A percentile compares a stretch with the other conserved stretches of the same genome.
Evolutionary conservation across 306 rosid species (phyloP).

Genomic region (Quillaja saponaria): DNA sequence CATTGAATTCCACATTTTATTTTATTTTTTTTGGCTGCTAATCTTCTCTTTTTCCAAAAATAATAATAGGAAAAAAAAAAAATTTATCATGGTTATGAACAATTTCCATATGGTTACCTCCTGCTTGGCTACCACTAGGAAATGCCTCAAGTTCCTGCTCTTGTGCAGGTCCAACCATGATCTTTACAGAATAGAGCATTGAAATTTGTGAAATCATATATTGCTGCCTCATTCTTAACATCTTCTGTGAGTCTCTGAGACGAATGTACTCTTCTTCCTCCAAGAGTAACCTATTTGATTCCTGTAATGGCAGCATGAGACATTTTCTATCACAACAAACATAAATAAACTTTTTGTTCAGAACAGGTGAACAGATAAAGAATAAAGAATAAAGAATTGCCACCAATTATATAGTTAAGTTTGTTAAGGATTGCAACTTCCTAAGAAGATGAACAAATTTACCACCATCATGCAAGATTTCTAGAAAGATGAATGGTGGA

Average conservation of each 20-base stretch:
- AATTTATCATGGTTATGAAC: too few relatives aligned
- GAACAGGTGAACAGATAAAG: background rate
- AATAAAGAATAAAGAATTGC: background rate
- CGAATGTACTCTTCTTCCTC: constrained; percentile 70
- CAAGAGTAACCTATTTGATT: constrained; percentile 50
- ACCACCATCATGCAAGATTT: background rate
- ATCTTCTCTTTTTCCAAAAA: too few relatives aligned
- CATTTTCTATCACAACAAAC: constrained; percentile 27
- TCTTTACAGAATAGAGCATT: constrained; percentile 80
- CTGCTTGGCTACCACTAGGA: constrained; percentile 68
- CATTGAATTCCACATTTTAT: too few relatives aligned
- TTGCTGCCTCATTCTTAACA: constrained; percentile 75
- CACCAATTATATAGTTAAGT: background rate
- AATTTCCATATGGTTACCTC: constrained; percentile 2
- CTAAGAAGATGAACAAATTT: too few relatives aligned
- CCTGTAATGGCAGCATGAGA: constrained; percentile 50
- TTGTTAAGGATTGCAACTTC: too few relatives aligned
- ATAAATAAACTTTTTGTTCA: constrained; percentile 18
- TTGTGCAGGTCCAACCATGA: constrained; percentile 68
- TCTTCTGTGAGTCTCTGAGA: constrained; percentile 60
- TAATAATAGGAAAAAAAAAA: too few relatives aligned
- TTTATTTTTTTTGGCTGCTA: too few relatives aligned
- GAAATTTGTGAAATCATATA: constrained; percentile 81
- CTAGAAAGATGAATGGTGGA: too few relatives aligned
- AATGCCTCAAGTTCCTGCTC: constrained; percentile 95